These are phyloP conservation scores for Cutaneotrichosporon cutaneum DNA, from an alignment of 1,284 basidiomycete species.

Conservation along the genomic window DNA sequence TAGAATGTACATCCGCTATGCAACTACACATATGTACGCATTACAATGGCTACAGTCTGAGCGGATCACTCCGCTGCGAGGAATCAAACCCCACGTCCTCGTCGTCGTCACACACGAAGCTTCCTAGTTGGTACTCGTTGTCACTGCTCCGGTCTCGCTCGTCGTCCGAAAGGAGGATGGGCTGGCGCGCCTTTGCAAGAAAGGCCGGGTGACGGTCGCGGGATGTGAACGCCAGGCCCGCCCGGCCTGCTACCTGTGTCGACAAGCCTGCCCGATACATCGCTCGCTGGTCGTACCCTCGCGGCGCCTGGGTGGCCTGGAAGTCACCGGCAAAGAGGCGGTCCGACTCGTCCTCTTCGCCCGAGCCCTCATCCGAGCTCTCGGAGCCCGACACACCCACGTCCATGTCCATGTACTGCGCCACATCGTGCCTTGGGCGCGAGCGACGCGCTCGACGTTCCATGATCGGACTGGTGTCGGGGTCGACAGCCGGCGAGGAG, in stretches of 20 bases:
- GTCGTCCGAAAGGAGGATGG: conserved; percentile 46
- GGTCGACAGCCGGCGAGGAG: conserved; percentile 1
- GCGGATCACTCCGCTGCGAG: conserved; percentile 19
- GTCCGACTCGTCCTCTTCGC: conserved; percentile 50
- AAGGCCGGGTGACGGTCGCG: conserved; percentile 26
- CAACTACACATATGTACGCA: background rate
- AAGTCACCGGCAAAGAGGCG: conserved; percentile 53
- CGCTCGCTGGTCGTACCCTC: conserved; percentile 52
- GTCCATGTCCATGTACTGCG: conserved; percentile 33
- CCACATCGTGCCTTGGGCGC: background rate
- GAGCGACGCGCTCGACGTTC: background rate
- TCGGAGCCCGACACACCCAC: conserved; percentile 41
- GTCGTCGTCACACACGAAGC: conserved; percentile 46
- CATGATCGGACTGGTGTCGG: background rate
- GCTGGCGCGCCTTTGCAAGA: conserved; percentile 44
- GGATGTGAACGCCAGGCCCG: conserved; percentile 38
- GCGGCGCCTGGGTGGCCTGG: conserved; percentile 54
- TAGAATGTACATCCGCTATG: background rate
- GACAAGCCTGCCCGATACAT: conserved; percentile 47
- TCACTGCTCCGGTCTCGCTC: conserved; percentile 40
- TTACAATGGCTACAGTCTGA: background rate
- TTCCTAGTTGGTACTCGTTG: conserved; percentile 48
- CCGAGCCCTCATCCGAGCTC: conserved; percentile 42
- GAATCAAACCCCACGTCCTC: conserved; percentile 36
- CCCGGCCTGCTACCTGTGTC: conserved; percentile 37